Conservation (phyloP, 1,284 basidiomycete genomes). For the Naganishia liquefaciens region DNA sequence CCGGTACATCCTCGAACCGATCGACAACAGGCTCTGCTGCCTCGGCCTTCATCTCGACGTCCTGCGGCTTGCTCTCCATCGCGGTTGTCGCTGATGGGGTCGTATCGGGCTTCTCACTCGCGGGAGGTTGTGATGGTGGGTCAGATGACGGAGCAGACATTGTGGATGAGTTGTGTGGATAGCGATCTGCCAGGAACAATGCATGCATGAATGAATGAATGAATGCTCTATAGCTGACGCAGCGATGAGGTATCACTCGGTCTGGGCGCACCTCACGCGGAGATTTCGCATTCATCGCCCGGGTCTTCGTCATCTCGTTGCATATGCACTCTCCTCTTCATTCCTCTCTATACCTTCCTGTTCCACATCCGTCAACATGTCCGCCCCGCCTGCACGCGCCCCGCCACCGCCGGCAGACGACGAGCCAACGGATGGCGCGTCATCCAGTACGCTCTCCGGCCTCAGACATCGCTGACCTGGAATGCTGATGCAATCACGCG, state of each 20-base stretch:
- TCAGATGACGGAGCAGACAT: conserved; percentile 31
- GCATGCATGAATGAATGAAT: not conserved
- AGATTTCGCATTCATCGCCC: not conserved
- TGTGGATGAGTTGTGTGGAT: not conserved
- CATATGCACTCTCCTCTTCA: not conserved
- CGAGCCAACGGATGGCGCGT: conserved; percentile 45
- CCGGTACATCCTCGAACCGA: conserved; percentile 51
- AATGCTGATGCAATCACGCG: not conserved
- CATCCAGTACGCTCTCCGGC: conserved; percentile 43
- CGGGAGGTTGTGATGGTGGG: conserved; percentile 22
- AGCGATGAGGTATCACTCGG: conserved; percentile 1
- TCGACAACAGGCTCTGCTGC: conserved; percentile 43
- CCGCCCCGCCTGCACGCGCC: conserved; percentile 38
- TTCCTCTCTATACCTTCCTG: not conserved
- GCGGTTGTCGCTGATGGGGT: not conserved
- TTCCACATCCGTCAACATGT: conserved; percentile 1
- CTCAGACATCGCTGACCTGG: not conserved
- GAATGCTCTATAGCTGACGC: conserved; percentile 19
- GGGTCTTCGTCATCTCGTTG: not conserved
- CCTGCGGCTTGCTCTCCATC: conserved; percentile 44
- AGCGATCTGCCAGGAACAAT: not conserved
- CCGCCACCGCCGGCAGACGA: conserved; percentile 47
- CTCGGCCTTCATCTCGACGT: conserved; percentile 38
- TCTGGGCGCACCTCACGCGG: not conserved
- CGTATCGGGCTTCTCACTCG: conserved; percentile 12